Base-by-base conservation (phyloP, 2,329 filamentous ascomycete species). In the Cladorrhinum sp. region DNA sequence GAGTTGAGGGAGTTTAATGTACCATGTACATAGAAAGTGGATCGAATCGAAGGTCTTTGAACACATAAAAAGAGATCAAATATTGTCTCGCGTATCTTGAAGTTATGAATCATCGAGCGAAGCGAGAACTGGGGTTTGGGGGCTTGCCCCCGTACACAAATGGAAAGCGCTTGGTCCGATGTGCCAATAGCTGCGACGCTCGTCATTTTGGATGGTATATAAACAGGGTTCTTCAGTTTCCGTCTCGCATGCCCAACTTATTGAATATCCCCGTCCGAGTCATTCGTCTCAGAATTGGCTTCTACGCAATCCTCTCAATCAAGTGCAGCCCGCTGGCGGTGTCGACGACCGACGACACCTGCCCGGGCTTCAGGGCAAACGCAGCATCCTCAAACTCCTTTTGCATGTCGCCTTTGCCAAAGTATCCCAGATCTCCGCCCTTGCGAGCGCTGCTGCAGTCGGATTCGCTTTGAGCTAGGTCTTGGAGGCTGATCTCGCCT, bases 311-410 rank as follows among this genome's bases (percentile, higher is more conserved):
- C 92, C 93, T 89, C 79, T 98, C 90, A 77, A 99, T 99, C 77
- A 99, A 81, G 78, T 99, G 95, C 71, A 98, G 80, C 1, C 95
- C 95, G 56, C 93, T 97, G 54, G 92, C 93, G 41, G 95, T 97
- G 76, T 96, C 90, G 12, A 98, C 89, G 38, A 97, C 82, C 51
- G 84, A 81, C 76, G 93, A 97, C 71, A 98, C 86, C 76, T 97
- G 85, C 32, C 92, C 93, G 1, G 89, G 88, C 75, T 93, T 84
- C 58, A 99, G 81, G n/a, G 84, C 88, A 77, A 99, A 99, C 1
- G 95, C 90, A 3, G 93, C 93, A 59, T 97, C 92, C 78, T 99
- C 95, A 72, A 99, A 99, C 77, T 97, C 93, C 79, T 93, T 93
- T 75, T 99, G 95, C 95, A 99, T 99, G 71, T 98, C 93, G 25